Percentiles rank a stretch among this genome's conserved stretches.
These are phyloP conservation scores for Boletus bicolor DNA, from an alignment of 768 basidiomycete species.

Conservation along the genomic window DNA sequence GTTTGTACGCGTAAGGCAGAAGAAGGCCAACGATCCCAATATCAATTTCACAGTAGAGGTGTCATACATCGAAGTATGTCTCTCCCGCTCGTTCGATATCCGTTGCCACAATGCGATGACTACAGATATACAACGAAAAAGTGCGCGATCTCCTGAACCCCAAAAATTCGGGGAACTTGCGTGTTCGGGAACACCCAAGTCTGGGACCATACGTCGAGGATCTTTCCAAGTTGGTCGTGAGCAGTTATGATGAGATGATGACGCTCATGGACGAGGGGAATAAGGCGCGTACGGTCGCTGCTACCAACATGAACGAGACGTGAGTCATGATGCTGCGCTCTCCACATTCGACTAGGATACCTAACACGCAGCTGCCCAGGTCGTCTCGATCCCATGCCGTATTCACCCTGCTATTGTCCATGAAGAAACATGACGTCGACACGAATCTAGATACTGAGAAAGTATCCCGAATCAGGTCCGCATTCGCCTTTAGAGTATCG, in stretches of 20 bases:
- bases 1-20: constrained; percentile 75
- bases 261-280: constrained; percentile 99
- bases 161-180: constrained; percentile 92
- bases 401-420: constrained; percentile 91
- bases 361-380: constrained; percentile 36
- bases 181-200: constrained; percentile 96
- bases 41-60: constrained; percentile 90
- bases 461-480: constrained; percentile 93
- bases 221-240: constrained; percentile 88
- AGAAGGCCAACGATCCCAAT: constrained; percentile 61
- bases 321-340: constrained; percentile 37
- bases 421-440: constrained; percentile 80
- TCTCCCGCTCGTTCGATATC: not conserved
- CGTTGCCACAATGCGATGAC: not conserved
- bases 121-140: constrained; percentile 94
- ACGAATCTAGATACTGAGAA: constrained; percentile 95
- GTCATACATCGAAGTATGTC: constrained; percentile 88
- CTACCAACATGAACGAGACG: constrained; percentile 99
- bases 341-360: not conserved
- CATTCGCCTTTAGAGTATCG: not conserved
- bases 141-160: constrained; percentile 97
- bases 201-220: constrained; percentile 98
- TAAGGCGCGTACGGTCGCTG: constrained; percentile 96
- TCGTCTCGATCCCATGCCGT: constrained; percentile 98
- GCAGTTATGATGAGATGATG: constrained; percentile 95